These are phyloP conservation scores for Ceratocystis destructans DNA, from an alignment of 2,329 filamentous ascomycete species.

Conservation along the genomic window DNA sequence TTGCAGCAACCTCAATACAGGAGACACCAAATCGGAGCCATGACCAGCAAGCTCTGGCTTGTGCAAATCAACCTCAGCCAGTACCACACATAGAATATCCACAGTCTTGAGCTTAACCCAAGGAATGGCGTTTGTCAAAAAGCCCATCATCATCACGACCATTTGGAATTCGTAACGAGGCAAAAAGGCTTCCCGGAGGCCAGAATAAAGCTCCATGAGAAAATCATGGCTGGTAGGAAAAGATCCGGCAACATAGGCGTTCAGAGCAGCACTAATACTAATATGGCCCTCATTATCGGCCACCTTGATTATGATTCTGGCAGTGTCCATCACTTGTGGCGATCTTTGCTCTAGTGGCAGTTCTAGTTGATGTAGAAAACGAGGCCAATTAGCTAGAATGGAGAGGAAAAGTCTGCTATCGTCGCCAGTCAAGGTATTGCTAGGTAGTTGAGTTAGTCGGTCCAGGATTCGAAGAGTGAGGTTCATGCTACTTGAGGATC, in stretches of 20 bases:
- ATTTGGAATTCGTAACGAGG: conserved; percentile 71
- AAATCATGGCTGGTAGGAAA: conserved; percentile 63
- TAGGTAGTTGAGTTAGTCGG: conserved; percentile 63
- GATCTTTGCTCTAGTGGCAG: conserved; percentile 40
- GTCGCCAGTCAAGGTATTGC: conserved; percentile 67
- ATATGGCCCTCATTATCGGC: conserved; percentile 58
- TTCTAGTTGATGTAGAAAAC: conserved; percentile 70
- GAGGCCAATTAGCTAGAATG: conserved; percentile 80
- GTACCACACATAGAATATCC: conserved; percentile 70
- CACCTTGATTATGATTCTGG: conserved; percentile 55
- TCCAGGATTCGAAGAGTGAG: conserved; percentile 66
- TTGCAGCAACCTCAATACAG: conserved; percentile 73
- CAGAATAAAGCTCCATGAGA: conserved; percentile 55
- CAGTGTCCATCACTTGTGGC: conserved; percentile 42
- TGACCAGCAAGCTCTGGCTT: conserved; percentile 80
- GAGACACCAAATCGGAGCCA: conserved; percentile 89
- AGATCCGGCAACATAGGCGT: conserved; percentile 52
- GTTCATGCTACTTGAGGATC: conserved; percentile 71
- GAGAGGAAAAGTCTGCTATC: conserved; percentile 72
- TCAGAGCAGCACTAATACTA: conserved; percentile 54
- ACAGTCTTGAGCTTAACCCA: conserved; percentile 93
- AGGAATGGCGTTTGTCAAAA: conserved; percentile 73
- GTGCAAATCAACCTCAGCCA: conserved; percentile 85
- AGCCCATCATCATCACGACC: conserved; percentile 78
- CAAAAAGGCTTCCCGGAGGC: conserved; percentile 65